Evolutionary conservation across 208 protist genomes (phyloP).

Genomic region (Novymonas esmeraldas): DNA sequence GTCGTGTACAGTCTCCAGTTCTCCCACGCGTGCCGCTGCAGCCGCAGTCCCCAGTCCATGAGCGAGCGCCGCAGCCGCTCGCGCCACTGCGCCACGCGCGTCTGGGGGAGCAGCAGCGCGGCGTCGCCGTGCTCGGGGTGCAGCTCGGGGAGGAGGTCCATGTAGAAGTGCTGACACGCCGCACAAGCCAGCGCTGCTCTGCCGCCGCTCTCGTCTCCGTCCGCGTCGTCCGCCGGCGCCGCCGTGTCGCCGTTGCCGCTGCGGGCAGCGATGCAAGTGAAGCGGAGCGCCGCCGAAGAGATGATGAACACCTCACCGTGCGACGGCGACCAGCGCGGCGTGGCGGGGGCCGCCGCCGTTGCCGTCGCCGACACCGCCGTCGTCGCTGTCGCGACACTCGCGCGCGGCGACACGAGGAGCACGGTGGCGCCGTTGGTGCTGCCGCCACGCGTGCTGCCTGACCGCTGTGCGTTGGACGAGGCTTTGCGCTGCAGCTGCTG

Average conservation of each 20-base stretch:
- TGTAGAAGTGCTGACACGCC: constrained; percentile 33
- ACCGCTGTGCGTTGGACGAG: not conserved
- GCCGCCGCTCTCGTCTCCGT: not conserved
- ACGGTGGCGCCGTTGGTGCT: no score
- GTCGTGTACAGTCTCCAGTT: constrained; percentile 40
- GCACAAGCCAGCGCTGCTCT: not conserved
- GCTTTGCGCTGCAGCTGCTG: not conserved
- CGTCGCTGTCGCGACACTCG: not conserved
- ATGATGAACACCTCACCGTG: constrained; percentile 29
- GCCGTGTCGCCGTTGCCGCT: constrained; percentile 2
- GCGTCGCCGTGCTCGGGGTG: constrained; percentile 16
- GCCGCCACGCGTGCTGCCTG: not conserved
- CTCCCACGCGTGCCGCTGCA: constrained; percentile 32
- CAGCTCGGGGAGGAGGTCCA: constrained; percentile 40
- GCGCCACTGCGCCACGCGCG: constrained; percentile 39
- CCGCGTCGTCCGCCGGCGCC: not conserved
- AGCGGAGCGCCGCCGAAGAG: constrained; percentile 16
- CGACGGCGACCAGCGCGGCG: constrained; percentile 6
- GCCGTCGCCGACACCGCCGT: no score
- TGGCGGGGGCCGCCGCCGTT: not conserved
- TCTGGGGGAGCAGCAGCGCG: constrained; percentile 43
- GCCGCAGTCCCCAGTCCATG: constrained; percentile 50
- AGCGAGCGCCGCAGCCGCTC: constrained; percentile 35
- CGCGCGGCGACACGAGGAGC: not conserved
- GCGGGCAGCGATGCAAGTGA: constrained; percentile 15